Evolutionary conservation across 2,329 filamentous ascomycete species (phyloP), one percentile per base, ranked within the genome.

Genomic region (Diaporthe batatas): DNA sequence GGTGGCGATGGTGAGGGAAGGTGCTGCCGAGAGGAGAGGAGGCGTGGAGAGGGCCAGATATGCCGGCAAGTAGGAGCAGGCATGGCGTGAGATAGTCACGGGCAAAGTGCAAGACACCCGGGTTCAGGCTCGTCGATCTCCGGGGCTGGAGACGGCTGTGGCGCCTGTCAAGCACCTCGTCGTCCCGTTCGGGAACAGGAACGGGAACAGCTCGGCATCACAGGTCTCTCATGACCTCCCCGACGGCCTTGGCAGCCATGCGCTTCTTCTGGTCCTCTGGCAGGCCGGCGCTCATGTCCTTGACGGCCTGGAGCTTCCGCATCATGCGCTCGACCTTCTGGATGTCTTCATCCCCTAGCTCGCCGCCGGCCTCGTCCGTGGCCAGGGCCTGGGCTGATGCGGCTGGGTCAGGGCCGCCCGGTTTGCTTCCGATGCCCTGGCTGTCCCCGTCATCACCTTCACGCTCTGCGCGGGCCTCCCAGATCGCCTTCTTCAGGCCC

Each of bases 241-340:
- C 85, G 3, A 92, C 89, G 0, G 90, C 90, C 76, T 87, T 87
- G 29, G 88, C 88, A 3, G 91, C 91, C 81, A 91, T 85, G 74
- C 85, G 86, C 79, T 86, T 89, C 76, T 89, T 85, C 81, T 92
- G 89, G 34, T 88, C 87, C 77, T 90, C 88, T 1, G 89, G 85
- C 79, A 93, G 78, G 11, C 88, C 89, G 16, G 88, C 86, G 39
- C 86, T 89, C 75, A 89, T 86, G 70, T 92, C 90, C 78, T 86
- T 82, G 11, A 89, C 89, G 1, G 89, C 89, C 80, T 90, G 89
- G 74, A 93, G 82, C 80, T 89, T 91, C 65, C 85, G 82, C 89
- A 93, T 91, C 87, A 92, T 89, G 68, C 83, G 82, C 77, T 92
- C 90, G 39, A 93, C 79, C 79, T 89, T 88, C 77, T 87, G 85